phyloP scores from a whole-genome alignment of 495 filamentous ascomycete species.

The Talaromyces wortmannii region DNA sequence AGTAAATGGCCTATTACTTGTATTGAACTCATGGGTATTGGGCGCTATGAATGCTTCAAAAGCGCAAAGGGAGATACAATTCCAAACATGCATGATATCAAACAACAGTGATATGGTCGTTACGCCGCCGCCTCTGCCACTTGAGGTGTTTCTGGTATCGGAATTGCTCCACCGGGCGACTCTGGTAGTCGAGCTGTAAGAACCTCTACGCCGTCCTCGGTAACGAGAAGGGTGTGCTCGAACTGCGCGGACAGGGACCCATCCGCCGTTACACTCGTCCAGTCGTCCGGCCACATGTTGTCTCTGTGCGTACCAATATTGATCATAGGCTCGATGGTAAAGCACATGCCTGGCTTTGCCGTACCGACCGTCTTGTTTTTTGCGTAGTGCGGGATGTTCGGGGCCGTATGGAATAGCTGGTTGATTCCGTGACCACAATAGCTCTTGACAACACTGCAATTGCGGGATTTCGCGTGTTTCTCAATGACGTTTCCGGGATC shows the following conservation, averaged over 20 bases:
- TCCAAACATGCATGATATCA: background rate
- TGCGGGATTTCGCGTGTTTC: conserved; percentile 70
- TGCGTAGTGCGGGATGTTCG: conserved; percentile 81
- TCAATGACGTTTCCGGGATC: conserved; percentile 81
- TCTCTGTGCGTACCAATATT: conserved; percentile 73
- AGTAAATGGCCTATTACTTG: background rate
- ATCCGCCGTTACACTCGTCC: conserved; percentile 80
- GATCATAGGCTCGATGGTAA: conserved; percentile 93
- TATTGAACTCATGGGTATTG: background rate
- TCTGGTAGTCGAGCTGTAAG: conserved; percentile 74
- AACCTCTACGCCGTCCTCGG: conserved; percentile 87
- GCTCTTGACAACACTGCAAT: conserved; percentile 80
- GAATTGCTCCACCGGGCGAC: conserved; percentile 79
- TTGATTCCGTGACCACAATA: conserved; percentile 90
- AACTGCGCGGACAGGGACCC: conserved; percentile 82
- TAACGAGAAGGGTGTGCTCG: conserved; percentile 92
- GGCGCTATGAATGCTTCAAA: background rate
- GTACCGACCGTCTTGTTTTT: conserved; percentile 87
- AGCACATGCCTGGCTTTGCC: conserved; percentile 85
- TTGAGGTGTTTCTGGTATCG: conserved; percentile 47
- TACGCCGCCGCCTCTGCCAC: background rate
- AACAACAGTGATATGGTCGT: background rate
- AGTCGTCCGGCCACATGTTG: conserved; percentile 85
- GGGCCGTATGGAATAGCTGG: conserved; percentile 74
- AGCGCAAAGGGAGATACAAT: background rate